phyloP scores from a whole-genome alignment of 1,284 basidiomycete genomes.

The Apiotrichum veenhuisii region DNA sequence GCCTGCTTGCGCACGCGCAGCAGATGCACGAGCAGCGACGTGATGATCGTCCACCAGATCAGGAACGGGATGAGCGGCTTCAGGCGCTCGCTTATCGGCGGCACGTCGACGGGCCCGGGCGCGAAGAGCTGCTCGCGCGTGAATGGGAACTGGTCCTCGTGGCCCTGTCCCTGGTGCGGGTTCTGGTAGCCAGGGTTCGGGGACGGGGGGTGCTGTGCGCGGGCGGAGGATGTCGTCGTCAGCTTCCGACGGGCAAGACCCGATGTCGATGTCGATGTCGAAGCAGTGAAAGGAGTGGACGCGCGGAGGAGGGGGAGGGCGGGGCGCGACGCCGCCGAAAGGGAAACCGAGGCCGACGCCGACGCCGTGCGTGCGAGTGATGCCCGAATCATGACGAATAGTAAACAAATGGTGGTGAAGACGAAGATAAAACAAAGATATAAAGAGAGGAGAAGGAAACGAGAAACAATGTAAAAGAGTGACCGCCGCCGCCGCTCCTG shows the following conservation, averaged over 20 bases:
- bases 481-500: not conserved
- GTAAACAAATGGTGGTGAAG: not conserved
- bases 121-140: too few species aligned
- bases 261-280: not conserved
- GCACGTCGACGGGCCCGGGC: slow-evolving; percentile 12
- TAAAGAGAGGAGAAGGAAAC: not conserved
- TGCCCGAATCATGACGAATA: not conserved
- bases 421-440: not conserved
- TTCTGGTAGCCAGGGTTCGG: not conserved
- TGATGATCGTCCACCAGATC: slow-evolving; percentile 47
- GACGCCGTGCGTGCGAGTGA: not conserved
- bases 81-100: slow-evolving; percentile 40
- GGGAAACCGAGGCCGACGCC: not conserved
- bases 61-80: slow-evolving; percentile 45
- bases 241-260: too few species aligned
- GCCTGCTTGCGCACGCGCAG: slow-evolving; percentile 30
- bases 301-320: not conserved
- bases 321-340: not conserved
- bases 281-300: not conserved
- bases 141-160: too few species aligned
- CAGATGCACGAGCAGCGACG: slow-evolving; percentile 43
- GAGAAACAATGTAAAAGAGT: not conserved
- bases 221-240: not conserved
- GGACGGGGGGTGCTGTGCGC: not conserved
- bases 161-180: not conserved